Percentiles rank a stretch among this genome's conserved stretches.
These are phyloP conservation scores for Colletotrichum navitas DNA, from an alignment of 2,329 filamentous ascomycete species.

Conservation along the genomic window DNA sequence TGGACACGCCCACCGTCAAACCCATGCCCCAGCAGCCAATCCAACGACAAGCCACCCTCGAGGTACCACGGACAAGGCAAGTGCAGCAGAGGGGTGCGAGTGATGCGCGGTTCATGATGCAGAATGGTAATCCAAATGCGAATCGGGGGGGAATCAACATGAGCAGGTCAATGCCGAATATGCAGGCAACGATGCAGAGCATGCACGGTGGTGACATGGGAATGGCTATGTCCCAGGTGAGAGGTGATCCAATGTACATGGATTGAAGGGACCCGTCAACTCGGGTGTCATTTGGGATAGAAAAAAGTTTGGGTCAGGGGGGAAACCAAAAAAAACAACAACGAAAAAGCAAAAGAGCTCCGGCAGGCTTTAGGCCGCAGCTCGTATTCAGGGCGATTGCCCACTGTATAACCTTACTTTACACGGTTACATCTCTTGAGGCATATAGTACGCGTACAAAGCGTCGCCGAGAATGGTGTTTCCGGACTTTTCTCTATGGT, in stretches of 20 bases:
- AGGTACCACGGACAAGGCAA: constrained; percentile 57
- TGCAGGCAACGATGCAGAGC: constrained; percentile 58
- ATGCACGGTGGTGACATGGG: constrained; percentile 59
- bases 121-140: constrained; percentile 54
- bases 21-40: constrained; percentile 51
- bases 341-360: constrained; percentile 12
- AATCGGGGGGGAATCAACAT: constrained; percentile 55
- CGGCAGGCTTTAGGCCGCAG: constrained; percentile 14
- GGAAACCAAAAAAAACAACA: not conserved
- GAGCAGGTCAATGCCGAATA: constrained; percentile 61
- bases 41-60: constrained; percentile 57
- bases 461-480: constrained; percentile 15
- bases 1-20: constrained; percentile 58
- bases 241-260: constrained; percentile 66
- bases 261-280: constrained; percentile 51
- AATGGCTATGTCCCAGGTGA: constrained; percentile 60
- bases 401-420: constrained; percentile 38
- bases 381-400: constrained; percentile 31
- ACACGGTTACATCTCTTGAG: constrained; percentile 22
- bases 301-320: constrained; percentile 10
- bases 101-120: constrained; percentile 59
- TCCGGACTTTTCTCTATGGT: constrained; percentile 18
- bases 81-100: constrained; percentile 49
- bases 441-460: constrained; percentile 25
- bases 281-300: not conserved